Evolutionary conservation across 1,284 basidiomycete genomes (phyloP), one percentile per base, ranked within the genome.

Genomic region (Rhodotorula sp.): DNA sequence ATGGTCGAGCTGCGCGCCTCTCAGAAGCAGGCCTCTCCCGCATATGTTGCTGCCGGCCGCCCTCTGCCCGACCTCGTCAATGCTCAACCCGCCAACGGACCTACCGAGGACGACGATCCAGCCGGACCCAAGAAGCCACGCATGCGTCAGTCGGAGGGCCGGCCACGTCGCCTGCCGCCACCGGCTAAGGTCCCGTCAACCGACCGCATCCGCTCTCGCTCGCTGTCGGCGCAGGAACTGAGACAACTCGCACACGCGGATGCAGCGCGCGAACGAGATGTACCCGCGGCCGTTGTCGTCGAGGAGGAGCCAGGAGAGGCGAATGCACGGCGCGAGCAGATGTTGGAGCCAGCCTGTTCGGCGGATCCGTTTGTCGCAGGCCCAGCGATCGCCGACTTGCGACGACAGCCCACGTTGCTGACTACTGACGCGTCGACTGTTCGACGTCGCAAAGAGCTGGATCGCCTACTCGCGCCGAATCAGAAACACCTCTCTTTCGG

Each of bases 381-480:
- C 39, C 44, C 54, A 47, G n/a, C 51, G 30, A 44, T 51, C 49
- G 32, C 59, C n/a, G 24, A 36, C 0, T 39, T 67, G 4, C 48
- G 32, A 15, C 70, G 73, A 1, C 70, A 72, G 34, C 55, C 49
- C 24, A 78, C 77, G 0, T 66, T 78, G 7, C 54, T 78, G 30
- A 71, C 76, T 8, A 64, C 75, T 17, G 75, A 72, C 4, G 73
- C 74, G 2, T 75, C 74, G 59, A 70, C 76, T 7, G 58, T 64
- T 8, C 70, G 75, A 1, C 62, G 74, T 2, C 67, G 67, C 20
- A 73, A 68, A n/a, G 77, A 78, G 60, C 75, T 78, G 46, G 67
- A 70, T 46, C 70, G 76, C 29, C 62, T 78, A 0, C 67, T 75
- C n/a, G 62, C 62, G 9, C 73, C 73, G 36, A 56, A n/a, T n/a